Conservation (phyloP, 192 early-diverging fungal species). For the Backusella macrospora region DNA sequence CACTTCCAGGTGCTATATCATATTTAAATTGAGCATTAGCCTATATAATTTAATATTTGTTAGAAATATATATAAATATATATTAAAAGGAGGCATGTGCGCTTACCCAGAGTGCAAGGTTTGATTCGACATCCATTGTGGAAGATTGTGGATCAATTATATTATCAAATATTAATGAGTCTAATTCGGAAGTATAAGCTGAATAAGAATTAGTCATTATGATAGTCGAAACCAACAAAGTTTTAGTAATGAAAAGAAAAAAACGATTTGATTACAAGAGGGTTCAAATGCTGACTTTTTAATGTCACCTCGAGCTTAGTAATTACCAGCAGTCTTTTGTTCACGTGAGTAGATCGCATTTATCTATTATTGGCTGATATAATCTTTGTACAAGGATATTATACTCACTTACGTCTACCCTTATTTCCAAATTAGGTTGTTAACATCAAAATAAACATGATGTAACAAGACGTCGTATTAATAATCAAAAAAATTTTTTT, state of each 20-base stretch:
- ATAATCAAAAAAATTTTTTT: not conserved
- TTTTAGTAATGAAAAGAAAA: conserved; percentile 7
- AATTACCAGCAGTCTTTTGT: conserved; percentile 7
- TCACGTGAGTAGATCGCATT: not conserved
- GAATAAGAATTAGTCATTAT: conserved; percentile 12
- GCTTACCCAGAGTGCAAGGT: conserved; percentile 29
- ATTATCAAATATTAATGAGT: conserved; percentile 22
- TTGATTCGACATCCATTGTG: conserved; percentile 10
- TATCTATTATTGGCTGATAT: not conserved
- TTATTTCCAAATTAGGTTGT: not conserved
- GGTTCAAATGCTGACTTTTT: conserved; percentile 7
- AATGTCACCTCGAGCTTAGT: not conserved
- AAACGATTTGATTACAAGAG: not conserved
- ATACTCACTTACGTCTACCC: not conserved
- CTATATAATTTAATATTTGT: conserved; percentile 2
- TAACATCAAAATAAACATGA: not conserved
- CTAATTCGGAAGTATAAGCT: conserved; percentile 6
- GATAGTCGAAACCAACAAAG: not conserved
- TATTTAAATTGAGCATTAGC: conserved; percentile 75
- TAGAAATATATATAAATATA: not conserved
- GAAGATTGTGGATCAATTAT: not conserved
- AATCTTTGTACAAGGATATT: not conserved
- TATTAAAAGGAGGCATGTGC: not conserved
- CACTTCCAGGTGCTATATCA: conserved; percentile 53
- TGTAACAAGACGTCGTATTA: conserved; percentile 12